Conservation (phyloP, 1,139 yeast species). For the Saccharomycopsis hybrid region DNA sequence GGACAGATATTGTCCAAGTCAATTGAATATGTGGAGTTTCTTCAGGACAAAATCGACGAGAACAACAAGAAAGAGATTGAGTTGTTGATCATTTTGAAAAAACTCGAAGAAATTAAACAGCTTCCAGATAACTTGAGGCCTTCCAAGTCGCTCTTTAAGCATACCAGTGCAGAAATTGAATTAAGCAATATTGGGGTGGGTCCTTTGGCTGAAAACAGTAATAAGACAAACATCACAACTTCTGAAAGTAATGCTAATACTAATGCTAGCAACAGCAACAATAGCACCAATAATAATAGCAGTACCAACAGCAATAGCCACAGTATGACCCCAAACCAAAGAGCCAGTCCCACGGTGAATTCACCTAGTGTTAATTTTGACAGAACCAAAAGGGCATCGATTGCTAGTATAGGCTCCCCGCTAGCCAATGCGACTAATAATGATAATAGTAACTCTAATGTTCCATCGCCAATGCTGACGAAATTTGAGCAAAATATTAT, state of each 20-base stretch:
- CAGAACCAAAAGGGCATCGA: background rate
- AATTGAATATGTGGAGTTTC: slow-evolving; percentile 70
- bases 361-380: background rate
- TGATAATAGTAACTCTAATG: background rate
- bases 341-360: background rate
- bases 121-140: slow-evolving; percentile 29
- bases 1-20: slow-evolving; percentile 83
- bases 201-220: slow-evolving; percentile 45
- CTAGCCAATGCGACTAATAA: background rate
- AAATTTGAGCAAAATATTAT: too few relatives aligned
- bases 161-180: slow-evolving; percentile 77
- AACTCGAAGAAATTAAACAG: slow-evolving; percentile 40
- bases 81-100: slow-evolving; percentile 53
- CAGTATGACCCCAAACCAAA: too few relatives aligned
- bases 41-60: slow-evolving; percentile 73
- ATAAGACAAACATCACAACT: too few relatives aligned
- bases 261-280: too few relatives aligned
- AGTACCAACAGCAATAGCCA: background rate
- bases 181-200: slow-evolving; percentile 79
- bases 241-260: slow-evolving; percentile 19
- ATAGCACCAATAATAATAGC: slow-evolving; percentile 4
- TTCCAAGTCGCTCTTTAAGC: slow-evolving; percentile 32
- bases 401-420: slow-evolving; percentile 1
- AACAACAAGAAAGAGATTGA: slow-evolving; percentile 76
- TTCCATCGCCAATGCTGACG: slow-evolving; percentile 5